These are phyloP conservation scores for Candida xiaguanensis DNA, from an alignment of 805 yeast genomes.

Conservation along the genomic window DNA sequence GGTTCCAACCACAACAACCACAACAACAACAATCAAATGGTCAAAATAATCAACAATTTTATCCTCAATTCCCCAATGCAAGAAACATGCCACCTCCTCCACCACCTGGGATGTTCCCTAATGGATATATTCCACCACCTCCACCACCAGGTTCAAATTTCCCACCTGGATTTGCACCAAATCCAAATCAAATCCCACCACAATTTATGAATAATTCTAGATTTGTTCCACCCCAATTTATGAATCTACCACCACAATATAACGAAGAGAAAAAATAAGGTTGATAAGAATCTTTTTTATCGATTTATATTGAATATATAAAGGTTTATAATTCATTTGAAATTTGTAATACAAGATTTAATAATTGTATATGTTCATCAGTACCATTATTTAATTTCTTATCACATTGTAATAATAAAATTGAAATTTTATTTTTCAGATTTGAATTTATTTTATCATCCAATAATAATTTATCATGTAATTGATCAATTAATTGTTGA, in stretches of 20 bases:
- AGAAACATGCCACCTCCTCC: constrained; percentile 13
- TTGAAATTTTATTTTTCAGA: constrained; percentile 64
- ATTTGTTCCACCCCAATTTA: constrained; percentile 14
- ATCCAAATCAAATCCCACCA: constrained; percentile 12
- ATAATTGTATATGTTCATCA: constrained; percentile 79
- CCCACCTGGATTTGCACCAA: constrained; percentile 5
- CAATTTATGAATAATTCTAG: constrained; percentile 9
- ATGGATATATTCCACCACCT: constrained; percentile 19
- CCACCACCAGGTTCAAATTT: constrained; percentile 10
- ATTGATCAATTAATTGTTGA: constrained; percentile 63
- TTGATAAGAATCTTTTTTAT: not conserved
- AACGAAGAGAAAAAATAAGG: constrained; percentile 13
- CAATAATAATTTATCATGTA: constrained; percentile 63
- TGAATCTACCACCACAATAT: constrained; percentile 15
- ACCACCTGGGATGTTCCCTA: constrained; percentile 37
- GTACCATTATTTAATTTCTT: constrained; percentile 76
- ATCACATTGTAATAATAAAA: constrained; percentile 70
- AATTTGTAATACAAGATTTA: constrained; percentile 50
- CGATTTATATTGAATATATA: not conserved
- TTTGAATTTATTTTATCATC: constrained; percentile 46
- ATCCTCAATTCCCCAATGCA: constrained; percentile 6
- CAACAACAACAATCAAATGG: constrained; percentile 6
- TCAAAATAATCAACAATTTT: constrained; percentile 7
- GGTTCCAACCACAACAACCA: constrained; percentile 8
- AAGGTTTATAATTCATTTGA: constrained; percentile 12